Conservation (phyloP, 495 filamentous ascomycete species). For the Aspergillus taichungensis region DNA sequence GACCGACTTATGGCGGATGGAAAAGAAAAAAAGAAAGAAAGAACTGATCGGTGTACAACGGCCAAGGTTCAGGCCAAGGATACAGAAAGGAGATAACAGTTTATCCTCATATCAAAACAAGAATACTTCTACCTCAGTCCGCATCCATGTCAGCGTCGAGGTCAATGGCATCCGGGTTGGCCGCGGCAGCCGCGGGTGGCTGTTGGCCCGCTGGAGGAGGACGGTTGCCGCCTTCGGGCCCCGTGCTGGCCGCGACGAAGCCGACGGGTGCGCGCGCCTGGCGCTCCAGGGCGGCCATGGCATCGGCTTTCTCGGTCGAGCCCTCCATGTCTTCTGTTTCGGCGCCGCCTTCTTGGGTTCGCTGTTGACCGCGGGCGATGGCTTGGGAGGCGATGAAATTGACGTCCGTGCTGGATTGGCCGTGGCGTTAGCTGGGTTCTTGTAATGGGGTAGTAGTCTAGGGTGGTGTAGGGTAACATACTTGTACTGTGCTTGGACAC, state of each 20-base stretch:
- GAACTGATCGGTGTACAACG: neutral
- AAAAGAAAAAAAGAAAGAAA: conserved; percentile 4
- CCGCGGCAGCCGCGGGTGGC: conserved; percentile 34
- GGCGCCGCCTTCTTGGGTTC: conserved; percentile 34
- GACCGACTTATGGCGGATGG: neutral
- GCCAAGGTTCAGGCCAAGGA: conserved; percentile 1
- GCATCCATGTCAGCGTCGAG: conserved; percentile 59
- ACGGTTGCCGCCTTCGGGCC: conserved; percentile 64
- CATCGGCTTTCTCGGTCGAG: conserved; percentile 56
- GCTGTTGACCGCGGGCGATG: conserved; percentile 66
- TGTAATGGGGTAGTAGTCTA: conserved; percentile 1
- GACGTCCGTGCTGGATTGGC: conserved; percentile 66
- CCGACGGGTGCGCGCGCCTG: conserved; percentile 82
- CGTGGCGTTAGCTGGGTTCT: conserved; percentile 5
- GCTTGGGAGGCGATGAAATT: conserved; percentile 97
- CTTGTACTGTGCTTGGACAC: conserved; percentile 96
- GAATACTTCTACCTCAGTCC: conserved; percentile 16
- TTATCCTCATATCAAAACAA: too few species aligned
- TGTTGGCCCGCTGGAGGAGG: conserved; percentile 31
- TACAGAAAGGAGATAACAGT: neutral
- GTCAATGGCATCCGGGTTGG: conserved; percentile 86
- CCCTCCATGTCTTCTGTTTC: conserved; percentile 38
- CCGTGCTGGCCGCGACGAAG: conserved; percentile 81
- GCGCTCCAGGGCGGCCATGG: conserved; percentile 85
- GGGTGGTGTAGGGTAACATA: conserved; percentile 26